Percentiles rank a stretch among this genome's conserved stretches.
These are phyloP conservation scores for Truncatella angustata DNA, from an alignment of 2,329 filamentous ascomycete genomes.

Conservation along the genomic window DNA sequence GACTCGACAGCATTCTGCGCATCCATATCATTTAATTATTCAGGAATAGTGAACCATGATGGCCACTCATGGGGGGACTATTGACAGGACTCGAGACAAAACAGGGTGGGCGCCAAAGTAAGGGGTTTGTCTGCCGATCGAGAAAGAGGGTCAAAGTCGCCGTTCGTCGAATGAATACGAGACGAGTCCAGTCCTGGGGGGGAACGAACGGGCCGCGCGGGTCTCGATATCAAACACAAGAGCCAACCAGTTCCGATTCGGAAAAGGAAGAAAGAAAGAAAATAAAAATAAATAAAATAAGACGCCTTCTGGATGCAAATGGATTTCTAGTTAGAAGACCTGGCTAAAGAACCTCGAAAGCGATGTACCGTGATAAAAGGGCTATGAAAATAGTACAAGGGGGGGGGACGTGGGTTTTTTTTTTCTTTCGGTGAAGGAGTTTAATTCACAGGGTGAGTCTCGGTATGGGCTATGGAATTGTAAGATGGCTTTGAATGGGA, in stretches of 20 bases:
- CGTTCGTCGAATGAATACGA: slow-evolving; percentile 1
- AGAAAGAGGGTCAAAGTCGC: slow-evolving; percentile 14
- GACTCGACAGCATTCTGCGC: slow-evolving; percentile 66
- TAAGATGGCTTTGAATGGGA: too few relatives aligned
- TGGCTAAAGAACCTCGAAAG: neutral
- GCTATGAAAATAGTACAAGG: slow-evolving; percentile 6
- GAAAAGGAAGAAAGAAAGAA: too few relatives aligned
- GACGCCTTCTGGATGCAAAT: neutral
- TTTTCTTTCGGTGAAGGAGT: neutral
- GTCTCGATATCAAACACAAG: neutral
- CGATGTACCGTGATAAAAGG: neutral
- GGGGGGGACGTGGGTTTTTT: neutral
- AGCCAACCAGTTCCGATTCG: neutral
- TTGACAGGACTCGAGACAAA: slow-evolving; percentile 9
- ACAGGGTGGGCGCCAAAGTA: slow-evolving; percentile 1
- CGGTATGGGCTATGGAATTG: too few relatives aligned
- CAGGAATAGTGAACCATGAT: slow-evolving; percentile 56
- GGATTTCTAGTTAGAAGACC: neutral
- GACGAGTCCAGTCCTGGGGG: too few relatives aligned
- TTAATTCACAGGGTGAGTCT: neutral
- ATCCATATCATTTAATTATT: slow-evolving; percentile 66
- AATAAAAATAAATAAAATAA: too few relatives aligned
- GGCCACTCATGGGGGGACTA: slow-evolving; percentile 41
- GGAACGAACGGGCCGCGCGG: slow-evolving; percentile 2
- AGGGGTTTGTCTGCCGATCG: slow-evolving; percentile 7